These are phyloP conservation scores for Tuber calosporum DNA, from an alignment of 495 filamentous ascomycete species.

Conservation along the genomic window DNA sequence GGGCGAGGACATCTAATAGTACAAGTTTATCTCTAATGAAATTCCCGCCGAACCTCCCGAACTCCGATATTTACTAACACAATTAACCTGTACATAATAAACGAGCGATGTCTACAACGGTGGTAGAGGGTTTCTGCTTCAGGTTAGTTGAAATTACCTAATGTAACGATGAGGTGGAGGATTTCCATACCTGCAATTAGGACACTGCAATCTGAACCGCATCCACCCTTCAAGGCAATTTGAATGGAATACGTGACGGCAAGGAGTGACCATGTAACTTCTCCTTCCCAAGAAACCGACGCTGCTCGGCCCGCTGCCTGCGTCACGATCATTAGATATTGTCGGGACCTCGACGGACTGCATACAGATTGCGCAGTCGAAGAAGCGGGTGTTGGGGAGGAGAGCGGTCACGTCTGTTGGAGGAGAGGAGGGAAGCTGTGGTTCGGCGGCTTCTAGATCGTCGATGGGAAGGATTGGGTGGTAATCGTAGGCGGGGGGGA, in stretches of 20 bases:
- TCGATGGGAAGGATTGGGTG: conserved; percentile 86
- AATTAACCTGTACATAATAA: neutral
- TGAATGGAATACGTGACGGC: conserved; percentile 92
- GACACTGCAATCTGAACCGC: conserved; percentile 83
- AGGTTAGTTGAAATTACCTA: neutral
- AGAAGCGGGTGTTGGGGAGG: conserved; percentile 48
- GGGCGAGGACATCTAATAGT: neutral
- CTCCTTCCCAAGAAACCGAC: conserved; percentile 67
- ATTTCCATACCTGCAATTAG: conserved; percentile 75
- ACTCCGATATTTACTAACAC: neutral
- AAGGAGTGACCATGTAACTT: conserved; percentile 94
- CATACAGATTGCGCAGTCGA: conserved; percentile 94
- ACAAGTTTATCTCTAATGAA: neutral
- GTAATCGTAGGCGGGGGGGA: conserved; percentile 84
- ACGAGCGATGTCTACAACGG: conserved; percentile 15
- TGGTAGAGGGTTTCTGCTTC: conserved; percentile 25
- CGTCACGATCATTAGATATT: conserved; percentile 56
- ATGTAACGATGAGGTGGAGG: neutral
- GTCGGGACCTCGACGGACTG: conserved; percentile 76
- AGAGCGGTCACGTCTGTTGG: conserved; percentile 17
- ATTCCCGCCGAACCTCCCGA: neutral
- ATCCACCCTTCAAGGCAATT: conserved; percentile 94
- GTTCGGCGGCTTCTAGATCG: conserved; percentile 57
- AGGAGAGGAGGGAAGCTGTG: conserved; percentile 31
- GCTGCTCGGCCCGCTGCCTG: conserved; percentile 51